phyloP scores from a whole-genome alignment of 495 filamentous ascomycete genomes.

The Xylaria castorea region DNA sequence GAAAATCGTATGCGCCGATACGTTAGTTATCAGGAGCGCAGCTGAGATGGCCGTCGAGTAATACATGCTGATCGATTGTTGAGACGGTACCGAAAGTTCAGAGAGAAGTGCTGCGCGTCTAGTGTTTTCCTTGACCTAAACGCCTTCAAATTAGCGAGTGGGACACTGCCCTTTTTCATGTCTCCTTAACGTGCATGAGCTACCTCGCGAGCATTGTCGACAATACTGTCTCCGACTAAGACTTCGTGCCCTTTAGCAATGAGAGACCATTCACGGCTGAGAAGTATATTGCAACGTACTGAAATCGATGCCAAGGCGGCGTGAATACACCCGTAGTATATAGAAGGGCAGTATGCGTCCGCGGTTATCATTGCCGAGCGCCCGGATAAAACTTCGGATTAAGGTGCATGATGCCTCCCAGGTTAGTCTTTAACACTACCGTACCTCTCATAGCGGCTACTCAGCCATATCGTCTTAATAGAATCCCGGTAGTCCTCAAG shows the following conservation, averaged over 20 bases:
- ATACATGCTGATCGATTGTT: neutral
- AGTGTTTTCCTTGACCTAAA: neutral
- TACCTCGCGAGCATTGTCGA: neutral
- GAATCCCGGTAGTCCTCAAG: neutral
- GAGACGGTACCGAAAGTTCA: neutral
- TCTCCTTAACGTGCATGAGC: neutral
- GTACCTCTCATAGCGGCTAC: neutral
- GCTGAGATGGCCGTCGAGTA: constrained; percentile 11
- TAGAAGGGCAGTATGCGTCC: neutral
- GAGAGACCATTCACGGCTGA: constrained; percentile 1
- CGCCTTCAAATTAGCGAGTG: neutral
- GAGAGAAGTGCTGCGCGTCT: neutral
- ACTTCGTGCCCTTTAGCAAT: neutral
- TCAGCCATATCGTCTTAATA: neutral
- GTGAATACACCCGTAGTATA: constrained; percentile 1
- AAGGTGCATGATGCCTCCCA: neutral
- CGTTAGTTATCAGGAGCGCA: constrained; percentile 36
- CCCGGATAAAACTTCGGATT: constrained; percentile 16
- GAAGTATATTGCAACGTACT: neutral
- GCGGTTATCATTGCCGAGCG: constrained; percentile 4
- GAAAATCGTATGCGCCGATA: constrained; percentile 55
- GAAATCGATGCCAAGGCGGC: constrained; percentile 15
- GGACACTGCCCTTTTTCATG: neutral
- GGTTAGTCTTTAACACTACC: neutral
- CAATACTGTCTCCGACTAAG: neutral